Evolutionary conservation across 2,329 filamentous ascomycete genomes (phyloP).

Genomic region (Bertia moriformis): DNA sequence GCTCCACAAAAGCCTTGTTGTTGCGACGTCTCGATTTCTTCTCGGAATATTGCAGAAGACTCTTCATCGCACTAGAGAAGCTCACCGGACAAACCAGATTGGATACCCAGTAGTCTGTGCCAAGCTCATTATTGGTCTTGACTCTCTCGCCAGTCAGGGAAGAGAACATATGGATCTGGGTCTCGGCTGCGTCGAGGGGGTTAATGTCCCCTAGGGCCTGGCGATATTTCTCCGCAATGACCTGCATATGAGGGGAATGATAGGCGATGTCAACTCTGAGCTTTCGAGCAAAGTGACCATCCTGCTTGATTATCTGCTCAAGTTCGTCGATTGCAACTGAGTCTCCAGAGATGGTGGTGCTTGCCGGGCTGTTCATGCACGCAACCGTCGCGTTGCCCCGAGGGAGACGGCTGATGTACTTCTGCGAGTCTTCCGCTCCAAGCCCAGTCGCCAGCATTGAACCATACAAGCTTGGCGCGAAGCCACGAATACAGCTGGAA

Average conservation of each 20-base stretch:
- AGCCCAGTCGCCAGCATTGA: not conserved
- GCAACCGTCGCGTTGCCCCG: constrained; percentile 11
- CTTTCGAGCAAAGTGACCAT: constrained; percentile 6
- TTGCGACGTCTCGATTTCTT: not conserved
- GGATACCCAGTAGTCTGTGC: constrained; percentile 21
- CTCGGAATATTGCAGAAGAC: not conserved
- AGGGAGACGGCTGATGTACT: no score
- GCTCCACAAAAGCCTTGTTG: constrained; percentile 2
- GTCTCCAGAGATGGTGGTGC: not conserved
- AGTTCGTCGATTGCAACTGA: not conserved
- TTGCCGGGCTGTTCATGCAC: not conserved
- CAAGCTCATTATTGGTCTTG: constrained; percentile 8
- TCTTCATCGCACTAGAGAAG: constrained; percentile 17
- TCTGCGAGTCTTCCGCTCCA: not conserved
- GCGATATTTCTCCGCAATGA: not conserved
- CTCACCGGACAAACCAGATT: constrained; percentile 22
- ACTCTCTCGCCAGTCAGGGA: constrained; percentile 4
- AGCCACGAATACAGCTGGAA: no score
- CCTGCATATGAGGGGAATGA: constrained; percentile 4
- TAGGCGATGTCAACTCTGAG: constrained; percentile 9
- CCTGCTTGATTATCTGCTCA: not conserved
- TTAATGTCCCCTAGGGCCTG: not conserved
- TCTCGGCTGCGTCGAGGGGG: no score
- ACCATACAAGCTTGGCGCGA: not conserved
- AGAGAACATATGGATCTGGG: not conserved